Evolutionary conservation across 768 basidiomycete genomes (phyloP).

Genomic region (Tylopilus cervinicoccineus): DNA sequence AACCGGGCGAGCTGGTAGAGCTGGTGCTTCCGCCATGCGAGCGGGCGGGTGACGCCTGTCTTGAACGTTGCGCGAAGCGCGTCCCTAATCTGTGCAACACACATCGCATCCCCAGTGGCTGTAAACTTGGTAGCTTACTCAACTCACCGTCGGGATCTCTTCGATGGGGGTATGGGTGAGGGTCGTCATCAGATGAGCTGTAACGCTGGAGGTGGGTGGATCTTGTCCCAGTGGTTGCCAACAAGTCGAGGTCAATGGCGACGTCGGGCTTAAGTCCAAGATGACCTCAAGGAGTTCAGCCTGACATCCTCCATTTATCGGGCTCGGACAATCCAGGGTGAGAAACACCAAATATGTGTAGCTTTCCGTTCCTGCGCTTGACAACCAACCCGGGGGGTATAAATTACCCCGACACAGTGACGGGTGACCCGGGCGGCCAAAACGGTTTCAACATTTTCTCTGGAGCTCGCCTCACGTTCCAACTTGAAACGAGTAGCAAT

Average conservation of each 20-base stretch:
- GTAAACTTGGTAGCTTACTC: no score
- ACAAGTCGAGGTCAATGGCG: no score
- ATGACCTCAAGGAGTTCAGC: neutral
- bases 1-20: slow-evolving; percentile 59
- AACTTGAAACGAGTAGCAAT: no score
- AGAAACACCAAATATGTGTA: no score
- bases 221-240: no score
- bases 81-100: slow-evolving; percentile 33
- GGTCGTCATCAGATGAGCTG: slow-evolving; percentile 8
- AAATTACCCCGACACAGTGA: no score
- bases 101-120: no score
- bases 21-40: slow-evolving; percentile 62
- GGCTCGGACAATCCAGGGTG: neutral
- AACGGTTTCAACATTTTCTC: no score
- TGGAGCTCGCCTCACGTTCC: no score
- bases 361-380: neutral
- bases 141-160: slow-evolving; percentile 26
- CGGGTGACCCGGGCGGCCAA: no score
- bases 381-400: no score
- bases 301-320: neutral
- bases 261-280: no score
- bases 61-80: slow-evolving; percentile 45
- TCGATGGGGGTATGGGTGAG: slow-evolving; percentile 16
- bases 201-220: neutral
- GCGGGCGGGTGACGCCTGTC: slow-evolving; percentile 44